Base-by-base conservation (phyloP, 495 filamentous ascomycete genomes). In the Hypoxylon intermedium region DNA sequence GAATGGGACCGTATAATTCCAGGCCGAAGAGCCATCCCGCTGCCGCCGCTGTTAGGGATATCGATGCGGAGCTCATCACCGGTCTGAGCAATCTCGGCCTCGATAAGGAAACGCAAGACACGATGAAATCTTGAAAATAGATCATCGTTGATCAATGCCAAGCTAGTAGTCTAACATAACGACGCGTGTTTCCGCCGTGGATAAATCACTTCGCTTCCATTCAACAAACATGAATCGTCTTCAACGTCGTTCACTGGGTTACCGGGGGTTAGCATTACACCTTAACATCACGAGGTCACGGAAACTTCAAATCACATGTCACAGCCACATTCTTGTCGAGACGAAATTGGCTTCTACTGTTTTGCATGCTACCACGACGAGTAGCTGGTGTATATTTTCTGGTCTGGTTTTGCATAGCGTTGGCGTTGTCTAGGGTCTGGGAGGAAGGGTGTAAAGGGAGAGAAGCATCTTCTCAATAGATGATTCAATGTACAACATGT, bases 41-140 rank as follows among this genome's bases (percentile, higher is more conserved):
- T 47, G n/a, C 34, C 2, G 61, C 34, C 2, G 61, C 62, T 4
- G 63, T 69, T 3, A 38, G 67, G 15, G 81, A 83, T 51, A n/a
- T 71, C 0, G 67, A 73, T 45, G 81, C 77, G 5, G 80, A 82
- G 67, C 44, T 79, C 23, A 81, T 83, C 23, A 82, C 79, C 0
- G 81, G 81, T 0, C 44, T 84, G 53, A 74, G 77, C 50, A 71
- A 77, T 40, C 43, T 81, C 31, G 68, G 56, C 13, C 36, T 78
- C 16, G 74, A 74, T 30, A 70, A 74, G 43, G 68, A 70, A 15
- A 48, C 51, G 19, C 61, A 66, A 34, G 58, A 70, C n/a, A 28
- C 46, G 21, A 52, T 43, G 26, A 41, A 33, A 49, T n/a, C 28
- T 37, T 58, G 53, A 53, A 49, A 15, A 30, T 42, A 43, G 30